Base-by-base conservation (phyloP, 768 basidiomycete genomes). In the Pleurotus salmoneostramineus region DNA sequence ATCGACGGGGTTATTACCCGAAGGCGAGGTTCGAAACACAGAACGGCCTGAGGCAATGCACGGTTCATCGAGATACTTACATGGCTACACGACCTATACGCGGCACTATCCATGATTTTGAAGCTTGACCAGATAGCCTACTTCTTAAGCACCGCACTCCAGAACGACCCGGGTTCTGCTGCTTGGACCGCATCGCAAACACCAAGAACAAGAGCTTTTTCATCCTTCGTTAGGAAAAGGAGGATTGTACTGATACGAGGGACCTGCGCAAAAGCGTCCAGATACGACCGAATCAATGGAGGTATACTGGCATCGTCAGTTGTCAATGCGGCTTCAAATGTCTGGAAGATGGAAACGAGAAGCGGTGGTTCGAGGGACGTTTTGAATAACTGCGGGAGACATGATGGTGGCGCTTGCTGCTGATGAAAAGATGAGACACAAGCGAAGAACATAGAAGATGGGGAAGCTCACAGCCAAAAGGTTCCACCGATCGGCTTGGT, bases 301-400 rank as follows among this genome's bases (percentile, higher is more conserved):
- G 62, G 61, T 3, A 61, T 63, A 27, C 60, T 65, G 37, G 44
- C 58, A 58, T 61, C 49, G 27, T 59, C 44, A 45, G 2, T 43
- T 60, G 45, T 57, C 57, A 77, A 67, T 8, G 69, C 63, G 0
- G 64, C 63, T 6, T 65, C 67, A 61, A 91, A 82, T 2, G 77
- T 79, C 32, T 75, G 71, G 27, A 92, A 66, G 17, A 92, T 74
- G 0, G 83, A 81, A 2, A 75, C 74, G 14, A 93, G 78, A 31
- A 89, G 64, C 1, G 76, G 64, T 0, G 91, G 81, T 45, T 93
- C 91, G 34, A 93, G 75, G 0, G 89, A 89, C 0, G 76, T 82
- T 63, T 87, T 79, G 71, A 89, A 91, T 40, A 93, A 69, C 1
- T 74, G 62, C 0, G 89, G 88, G 31, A 93, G 68, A 14, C n/a